phyloP scores from a whole-genome alignment of 495 filamentous ascomycete genomes.

The Aspergillus sclerotiicarbonarius region DNA sequence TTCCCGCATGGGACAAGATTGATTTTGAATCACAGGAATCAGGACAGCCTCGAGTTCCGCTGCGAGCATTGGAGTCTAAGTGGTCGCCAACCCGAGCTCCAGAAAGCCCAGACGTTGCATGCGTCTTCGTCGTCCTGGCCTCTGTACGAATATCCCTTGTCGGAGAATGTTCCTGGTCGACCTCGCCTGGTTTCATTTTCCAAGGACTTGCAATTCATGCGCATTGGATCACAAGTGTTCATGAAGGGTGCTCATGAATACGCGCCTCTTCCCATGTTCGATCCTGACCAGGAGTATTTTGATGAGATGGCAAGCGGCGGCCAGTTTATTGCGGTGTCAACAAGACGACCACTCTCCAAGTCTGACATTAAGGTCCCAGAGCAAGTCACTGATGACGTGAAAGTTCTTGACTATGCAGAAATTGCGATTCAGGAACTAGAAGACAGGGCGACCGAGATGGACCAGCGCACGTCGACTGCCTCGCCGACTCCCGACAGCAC shows the following conservation, averaged over 20 bases:
- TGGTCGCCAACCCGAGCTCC: neutral
- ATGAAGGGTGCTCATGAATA: neutral
- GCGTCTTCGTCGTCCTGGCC: neutral
- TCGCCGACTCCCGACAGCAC: neutral
- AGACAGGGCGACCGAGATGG: neutral
- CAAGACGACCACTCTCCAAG: neutral
- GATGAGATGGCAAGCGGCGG: neutral
- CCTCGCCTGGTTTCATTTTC: constrained; percentile 1
- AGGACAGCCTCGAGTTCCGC: neutral
- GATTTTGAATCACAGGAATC: neutral
- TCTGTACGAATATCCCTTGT: constrained; percentile 1
- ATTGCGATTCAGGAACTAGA: neutral
- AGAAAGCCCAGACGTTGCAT: neutral
- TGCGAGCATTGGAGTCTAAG: neutral
- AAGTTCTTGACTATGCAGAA: neutral
- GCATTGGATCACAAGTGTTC: neutral
- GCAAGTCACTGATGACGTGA: neutral
- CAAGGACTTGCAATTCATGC: constrained; percentile 1
- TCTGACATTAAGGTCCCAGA: constrained; percentile 1
- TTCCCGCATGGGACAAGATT: too few species aligned
- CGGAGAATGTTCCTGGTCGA: neutral
- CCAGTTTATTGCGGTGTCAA: neutral
- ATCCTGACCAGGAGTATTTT: neutral
- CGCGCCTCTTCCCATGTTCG: neutral
- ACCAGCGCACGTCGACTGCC: neutral